phyloP scores from a whole-genome alignment of 176 grass and related monocot genomes.

The Bromus sterilis region DNA sequence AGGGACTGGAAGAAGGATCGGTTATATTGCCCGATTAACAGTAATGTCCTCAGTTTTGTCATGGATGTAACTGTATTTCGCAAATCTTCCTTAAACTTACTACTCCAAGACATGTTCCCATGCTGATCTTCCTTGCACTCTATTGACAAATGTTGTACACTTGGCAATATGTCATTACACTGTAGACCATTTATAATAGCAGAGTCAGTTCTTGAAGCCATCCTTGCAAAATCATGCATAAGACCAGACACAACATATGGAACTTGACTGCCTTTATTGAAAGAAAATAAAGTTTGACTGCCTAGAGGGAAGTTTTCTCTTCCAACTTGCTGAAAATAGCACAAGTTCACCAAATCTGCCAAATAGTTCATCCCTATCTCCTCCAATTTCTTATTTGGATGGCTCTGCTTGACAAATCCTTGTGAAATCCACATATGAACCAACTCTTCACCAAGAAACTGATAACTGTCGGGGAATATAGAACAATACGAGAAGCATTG shows the following conservation, averaged over 20 bases:
- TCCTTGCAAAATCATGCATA: constrained; percentile 37
- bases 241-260: not conserved
- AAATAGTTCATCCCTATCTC: constrained; percentile 24
- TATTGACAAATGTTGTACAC: constrained; percentile 23
- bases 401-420: constrained; percentile 12
- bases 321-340: not conserved
- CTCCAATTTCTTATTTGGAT: constrained; percentile 8
- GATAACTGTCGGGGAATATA: not conserved
- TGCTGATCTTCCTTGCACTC: not conserved
- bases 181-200: not conserved
- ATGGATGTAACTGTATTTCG: not conserved
- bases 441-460: not conserved
- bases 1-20: not conserved
- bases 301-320: not conserved
- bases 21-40: constrained; percentile 24
- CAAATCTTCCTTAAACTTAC: not conserved
- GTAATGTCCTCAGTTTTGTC: constrained; percentile 15
- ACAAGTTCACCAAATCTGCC: not conserved
- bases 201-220: constrained; percentile 4
- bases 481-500: constrained; percentile 17
- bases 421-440: constrained; percentile 37
- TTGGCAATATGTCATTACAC: not conserved
- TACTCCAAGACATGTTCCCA: not conserved
- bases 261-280: no score
- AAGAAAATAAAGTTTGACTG: no score